phyloP scores from a whole-genome alignment of 768 basidiomycete species.

The Tulasnella sp. region DNA sequence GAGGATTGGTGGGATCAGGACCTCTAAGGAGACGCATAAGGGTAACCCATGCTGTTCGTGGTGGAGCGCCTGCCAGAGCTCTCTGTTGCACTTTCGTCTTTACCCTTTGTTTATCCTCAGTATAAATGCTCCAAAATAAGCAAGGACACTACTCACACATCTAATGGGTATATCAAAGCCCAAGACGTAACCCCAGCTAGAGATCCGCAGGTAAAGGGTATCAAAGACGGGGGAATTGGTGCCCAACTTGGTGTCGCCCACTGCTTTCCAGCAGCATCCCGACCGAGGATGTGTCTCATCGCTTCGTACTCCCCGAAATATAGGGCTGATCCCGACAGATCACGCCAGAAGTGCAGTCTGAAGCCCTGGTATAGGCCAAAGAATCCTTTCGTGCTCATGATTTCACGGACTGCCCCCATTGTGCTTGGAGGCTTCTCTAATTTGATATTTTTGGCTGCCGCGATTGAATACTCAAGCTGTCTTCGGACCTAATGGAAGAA shows the following conservation, averaged over 20 bases:
- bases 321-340: constrained; percentile 78
- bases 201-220: constrained; percentile 88
- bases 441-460: constrained; percentile 61
- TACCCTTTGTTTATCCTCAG: constrained; percentile 55
- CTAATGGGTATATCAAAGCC: constrained; percentile 85
- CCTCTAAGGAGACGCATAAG: constrained; percentile 72
- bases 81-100: constrained; percentile 97
- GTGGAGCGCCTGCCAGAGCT: constrained; percentile 65
- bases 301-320: constrained; percentile 94
- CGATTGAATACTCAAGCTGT: constrained; percentile 87
- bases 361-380: constrained; percentile 42
- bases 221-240: constrained; percentile 63
- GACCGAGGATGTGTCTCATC: constrained; percentile 75
- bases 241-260: constrained; percentile 75
- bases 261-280: constrained; percentile 66
- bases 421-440: constrained; percentile 70
- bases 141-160: constrained; percentile 49
- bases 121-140: too few species aligned
- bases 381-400: constrained; percentile 36
- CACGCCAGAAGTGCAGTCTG: constrained; percentile 76
- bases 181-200: constrained; percentile 70
- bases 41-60: constrained; percentile 63
- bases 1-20: constrained; percentile 63
- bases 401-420: constrained; percentile 65
- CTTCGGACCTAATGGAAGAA: constrained; percentile 53